These are phyloP conservation scores for Stemphylium beticola DNA, from an alignment of 2,329 filamentous ascomycete genomes.

Conservation along the genomic window DNA sequence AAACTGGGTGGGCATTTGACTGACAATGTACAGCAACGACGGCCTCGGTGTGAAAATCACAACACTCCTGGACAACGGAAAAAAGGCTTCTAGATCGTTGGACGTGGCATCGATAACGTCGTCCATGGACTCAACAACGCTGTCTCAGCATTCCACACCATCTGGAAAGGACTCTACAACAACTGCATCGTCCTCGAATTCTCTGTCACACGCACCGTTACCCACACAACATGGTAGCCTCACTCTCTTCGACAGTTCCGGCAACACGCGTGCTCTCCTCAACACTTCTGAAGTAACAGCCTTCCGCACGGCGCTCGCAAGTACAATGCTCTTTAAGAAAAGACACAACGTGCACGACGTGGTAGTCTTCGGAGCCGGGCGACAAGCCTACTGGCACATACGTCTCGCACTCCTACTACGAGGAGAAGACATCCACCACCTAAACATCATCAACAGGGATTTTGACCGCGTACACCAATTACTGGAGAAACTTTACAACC, in stretches of 20 bases:
- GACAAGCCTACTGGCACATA: constrained; percentile 94
- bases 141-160: constrained; percentile 27
- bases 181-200: constrained; percentile 24
- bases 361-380: constrained; percentile 84
- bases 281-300: constrained; percentile 73
- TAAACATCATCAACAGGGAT: constrained; percentile 82
- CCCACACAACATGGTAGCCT: constrained; percentile 59
- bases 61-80: constrained; percentile 53
- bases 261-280: constrained; percentile 66
- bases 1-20: background rate
- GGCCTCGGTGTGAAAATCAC: constrained; percentile 71
- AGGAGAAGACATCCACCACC: constrained; percentile 71
- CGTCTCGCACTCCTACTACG: constrained; percentile 79
- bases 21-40: constrained; percentile 51
- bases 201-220: constrained; percentile 38
- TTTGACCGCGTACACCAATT: constrained; percentile 65
- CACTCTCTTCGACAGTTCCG: constrained; percentile 64
- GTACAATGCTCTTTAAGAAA: constrained; percentile 65
- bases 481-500: constrained; percentile 62
- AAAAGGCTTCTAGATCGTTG: constrained; percentile 24
- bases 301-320: constrained; percentile 70
- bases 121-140: constrained; percentile 39
- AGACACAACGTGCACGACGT: constrained; percentile 76
- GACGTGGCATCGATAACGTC: constrained; percentile 42
- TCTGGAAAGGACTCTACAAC: constrained; percentile 34